These are phyloP conservation scores for Gaeumannomyces sp. DNA, from an alignment of 2,329 filamentous ascomycete genomes.

Conservation along the genomic window DNA sequence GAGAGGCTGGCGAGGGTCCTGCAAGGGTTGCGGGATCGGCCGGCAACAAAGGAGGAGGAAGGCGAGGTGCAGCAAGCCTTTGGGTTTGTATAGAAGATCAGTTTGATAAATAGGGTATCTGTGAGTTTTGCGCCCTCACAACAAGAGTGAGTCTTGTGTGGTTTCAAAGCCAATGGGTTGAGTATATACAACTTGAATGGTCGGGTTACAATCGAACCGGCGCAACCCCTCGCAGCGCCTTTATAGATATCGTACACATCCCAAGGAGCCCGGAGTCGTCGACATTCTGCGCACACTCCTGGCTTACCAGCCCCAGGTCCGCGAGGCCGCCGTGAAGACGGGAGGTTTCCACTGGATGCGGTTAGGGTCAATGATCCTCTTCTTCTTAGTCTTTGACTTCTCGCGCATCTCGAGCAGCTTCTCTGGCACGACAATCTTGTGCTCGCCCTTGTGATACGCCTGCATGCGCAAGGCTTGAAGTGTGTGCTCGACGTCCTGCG, in stretches of 20 bases:
- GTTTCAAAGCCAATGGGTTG: not conserved
- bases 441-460: conserved; percentile 90
- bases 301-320: conserved; percentile 89
- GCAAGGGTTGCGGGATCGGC: conserved; percentile 15
- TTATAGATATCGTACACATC: too few species aligned
- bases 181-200: not conserved
- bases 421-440: conserved; percentile 89
- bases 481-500: conserved; percentile 91
- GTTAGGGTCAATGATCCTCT: conserved; percentile 68
- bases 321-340: conserved; percentile 80
- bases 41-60: conserved; percentile 28
- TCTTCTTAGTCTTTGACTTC: conserved; percentile 73
- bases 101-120: not conserved
- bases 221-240: not conserved
- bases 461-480: conserved; percentile 92
- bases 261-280: too few species aligned
- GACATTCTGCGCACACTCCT: not conserved
- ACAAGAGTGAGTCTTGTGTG: not conserved
- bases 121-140: not conserved
- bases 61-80: not conserved
- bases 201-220: not conserved
- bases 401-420: conserved; percentile 72
- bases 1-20: conserved; percentile 28
- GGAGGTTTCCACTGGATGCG: conserved; percentile 93
- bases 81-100: conserved; percentile 4